Evolutionary conservation across 2,329 filamentous ascomycete species (phyloP).

Genomic region (Didymella exigua): DNA sequence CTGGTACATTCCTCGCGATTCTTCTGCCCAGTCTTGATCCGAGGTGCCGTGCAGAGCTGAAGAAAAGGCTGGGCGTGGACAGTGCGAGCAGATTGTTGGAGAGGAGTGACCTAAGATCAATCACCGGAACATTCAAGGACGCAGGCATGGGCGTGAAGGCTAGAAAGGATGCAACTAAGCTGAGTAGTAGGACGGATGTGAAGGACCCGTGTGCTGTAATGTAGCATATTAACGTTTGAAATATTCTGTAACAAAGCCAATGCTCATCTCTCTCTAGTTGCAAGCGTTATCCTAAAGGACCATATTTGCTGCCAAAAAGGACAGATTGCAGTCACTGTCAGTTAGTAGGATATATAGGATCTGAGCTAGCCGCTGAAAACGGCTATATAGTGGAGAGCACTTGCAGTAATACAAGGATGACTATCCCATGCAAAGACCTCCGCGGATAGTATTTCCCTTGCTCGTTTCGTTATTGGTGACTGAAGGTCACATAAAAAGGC

Average conservation of each 20-base stretch:
- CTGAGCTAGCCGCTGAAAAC: too few relatives aligned
- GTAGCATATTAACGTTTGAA: slow-evolving; percentile 3
- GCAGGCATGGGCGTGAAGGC: background rate
- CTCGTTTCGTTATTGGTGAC: background rate
- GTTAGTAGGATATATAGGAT: too few relatives aligned
- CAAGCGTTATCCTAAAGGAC: too few relatives aligned
- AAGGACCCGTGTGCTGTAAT: slow-evolving; percentile 30
- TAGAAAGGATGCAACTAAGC: background rate
- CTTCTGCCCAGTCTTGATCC: background rate
- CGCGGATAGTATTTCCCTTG: too few relatives aligned
- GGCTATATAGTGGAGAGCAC: too few relatives aligned
- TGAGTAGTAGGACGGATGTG: slow-evolving; percentile 22
- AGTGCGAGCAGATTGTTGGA: background rate
- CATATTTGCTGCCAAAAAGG: too few relatives aligned
- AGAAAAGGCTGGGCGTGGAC: background rate
- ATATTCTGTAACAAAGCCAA: background rate
- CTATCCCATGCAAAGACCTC: too few relatives aligned
- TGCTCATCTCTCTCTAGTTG: too few relatives aligned
- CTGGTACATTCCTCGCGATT: background rate
- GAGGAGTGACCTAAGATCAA: background rate
- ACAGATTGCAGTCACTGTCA: too few relatives aligned
- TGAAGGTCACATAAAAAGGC: background rate
- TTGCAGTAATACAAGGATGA: too few relatives aligned
- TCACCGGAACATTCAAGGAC: background rate
- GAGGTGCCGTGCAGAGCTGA: background rate